phyloP scores from a whole-genome alignment of 768 basidiomycete species.

The Zangia roseola region DNA sequence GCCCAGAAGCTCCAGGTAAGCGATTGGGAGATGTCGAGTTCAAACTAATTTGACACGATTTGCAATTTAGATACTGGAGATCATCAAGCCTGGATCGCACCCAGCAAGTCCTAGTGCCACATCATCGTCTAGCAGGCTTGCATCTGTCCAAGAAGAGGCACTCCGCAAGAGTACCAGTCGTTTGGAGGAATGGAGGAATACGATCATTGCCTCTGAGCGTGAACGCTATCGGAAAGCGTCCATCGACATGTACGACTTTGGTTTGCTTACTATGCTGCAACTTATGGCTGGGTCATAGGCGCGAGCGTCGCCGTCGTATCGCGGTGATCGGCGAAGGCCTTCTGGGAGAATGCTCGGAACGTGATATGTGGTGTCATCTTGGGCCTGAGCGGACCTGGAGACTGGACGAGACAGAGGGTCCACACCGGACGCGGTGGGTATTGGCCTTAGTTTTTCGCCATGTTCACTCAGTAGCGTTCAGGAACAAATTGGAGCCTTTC shows the following conservation, averaged over 20 bases:
- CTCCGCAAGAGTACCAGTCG: conserved; percentile 61
- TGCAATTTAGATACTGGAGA: conserved; percentile 52
- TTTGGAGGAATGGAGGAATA: conserved; percentile 72
- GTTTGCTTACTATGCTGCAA: not conserved
- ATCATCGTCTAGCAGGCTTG: conserved; percentile 15
- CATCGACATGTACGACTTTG: conserved; percentile 60
- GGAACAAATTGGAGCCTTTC: conserved; percentile 76
- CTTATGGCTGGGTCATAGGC: conserved; percentile 41
- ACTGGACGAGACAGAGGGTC: conserved; percentile 91
- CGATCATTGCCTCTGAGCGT: conserved; percentile 63
- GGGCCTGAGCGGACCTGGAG: conserved; percentile 59
- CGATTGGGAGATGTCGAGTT: not conserved
- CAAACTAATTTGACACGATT: conserved; percentile 1
- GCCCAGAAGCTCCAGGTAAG: conserved; percentile 73
- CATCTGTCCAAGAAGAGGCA: conserved; percentile 31
- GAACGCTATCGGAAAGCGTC: conserved; percentile 70
- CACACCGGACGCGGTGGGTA: conserved; percentile 74
- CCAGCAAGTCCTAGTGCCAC: not conserved
- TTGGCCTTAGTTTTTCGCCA: not conserved
- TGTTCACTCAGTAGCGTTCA: conserved; percentile 28
- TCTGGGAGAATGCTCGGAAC: conserved; percentile 63
- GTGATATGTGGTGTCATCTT: conserved; percentile 76
- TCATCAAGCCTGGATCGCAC: conserved; percentile 39
- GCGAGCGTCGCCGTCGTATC: conserved; percentile 74
- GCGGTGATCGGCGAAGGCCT: conserved; percentile 60